Conservation (phyloP, 2,329 filamentous ascomycete genomes). For the Rhynchosporium agropyri region DNA sequence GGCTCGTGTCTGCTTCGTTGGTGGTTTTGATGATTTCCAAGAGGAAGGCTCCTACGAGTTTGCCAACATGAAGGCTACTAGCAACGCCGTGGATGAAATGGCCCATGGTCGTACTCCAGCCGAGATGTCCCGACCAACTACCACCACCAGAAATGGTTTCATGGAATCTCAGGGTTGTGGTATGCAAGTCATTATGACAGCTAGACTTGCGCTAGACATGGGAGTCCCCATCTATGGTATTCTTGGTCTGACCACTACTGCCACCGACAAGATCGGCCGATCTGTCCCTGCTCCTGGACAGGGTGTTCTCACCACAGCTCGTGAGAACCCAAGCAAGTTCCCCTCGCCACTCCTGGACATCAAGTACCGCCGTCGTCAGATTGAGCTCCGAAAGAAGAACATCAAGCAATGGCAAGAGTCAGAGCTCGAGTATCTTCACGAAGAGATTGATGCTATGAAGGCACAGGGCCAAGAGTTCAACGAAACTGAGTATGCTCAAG, state of each 20-base stretch:
- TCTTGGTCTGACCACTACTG: conserved; percentile 88
- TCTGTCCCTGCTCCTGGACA: conserved; percentile 96
- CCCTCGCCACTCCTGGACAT: conserved; percentile 95
- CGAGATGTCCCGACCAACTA: conserved; percentile 98
- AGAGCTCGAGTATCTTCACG: conserved; percentile 88
- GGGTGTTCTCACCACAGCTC: conserved; percentile 93
- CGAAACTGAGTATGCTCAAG: conserved; percentile 81
- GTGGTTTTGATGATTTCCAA: conserved; percentile 98
- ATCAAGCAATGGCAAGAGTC: conserved; percentile 97
- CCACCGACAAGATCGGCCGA: conserved; percentile 98
- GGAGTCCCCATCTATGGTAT: conserved; percentile 97
- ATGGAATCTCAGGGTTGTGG: conserved; percentile 99
- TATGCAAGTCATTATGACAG: conserved; percentile 98
- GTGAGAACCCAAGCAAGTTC: conserved; percentile 88
- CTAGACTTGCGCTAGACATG: conserved; percentile 94
- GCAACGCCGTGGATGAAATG: conserved; percentile 96
- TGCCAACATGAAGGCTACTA: conserved; percentile 99
- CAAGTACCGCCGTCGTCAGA: conserved; percentile 93
- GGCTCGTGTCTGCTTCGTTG: conserved; percentile 94
- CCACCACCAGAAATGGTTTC: conserved; percentile 95
- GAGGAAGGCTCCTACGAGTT: conserved; percentile 99
- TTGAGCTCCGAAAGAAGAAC: conserved; percentile 89
- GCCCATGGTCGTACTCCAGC: conserved; percentile 90
- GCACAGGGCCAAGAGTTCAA: conserved; percentile 74
- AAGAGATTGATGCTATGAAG: conserved; percentile 91